These are phyloP conservation scores for Penicillium diatomitis DNA, from an alignment of 495 filamentous ascomycete species.

Conservation along the genomic window DNA sequence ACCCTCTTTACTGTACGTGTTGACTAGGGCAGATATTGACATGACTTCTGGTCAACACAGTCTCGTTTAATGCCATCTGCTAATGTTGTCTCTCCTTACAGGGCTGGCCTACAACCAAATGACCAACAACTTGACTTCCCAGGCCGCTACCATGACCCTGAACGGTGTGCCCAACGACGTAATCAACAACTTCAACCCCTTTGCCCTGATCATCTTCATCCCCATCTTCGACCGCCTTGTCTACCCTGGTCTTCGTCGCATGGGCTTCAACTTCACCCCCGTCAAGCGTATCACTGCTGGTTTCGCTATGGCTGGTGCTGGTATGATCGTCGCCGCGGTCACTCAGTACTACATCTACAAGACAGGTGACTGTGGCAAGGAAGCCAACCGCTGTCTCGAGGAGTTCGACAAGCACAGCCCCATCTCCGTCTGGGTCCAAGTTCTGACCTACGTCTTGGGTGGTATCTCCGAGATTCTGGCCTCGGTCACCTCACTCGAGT, in stretches of 20 bases:
- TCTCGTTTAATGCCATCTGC: background rate
- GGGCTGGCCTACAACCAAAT: constrained; percentile 51
- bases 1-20: constrained; percentile 52
- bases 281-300: constrained; percentile 65
- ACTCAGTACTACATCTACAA: constrained; percentile 66
- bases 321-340: constrained; percentile 58
- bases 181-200: constrained; percentile 67
- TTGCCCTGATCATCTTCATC: constrained; percentile 70
- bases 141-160: constrained; percentile 62
- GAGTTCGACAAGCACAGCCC: constrained; percentile 23
- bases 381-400: constrained; percentile 39
- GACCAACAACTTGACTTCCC: constrained; percentile 65
- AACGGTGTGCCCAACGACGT: constrained; percentile 71
- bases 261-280: constrained; percentile 58
- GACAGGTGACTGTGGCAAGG: constrained; percentile 45
- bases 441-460: constrained; percentile 54
- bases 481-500: constrained; percentile 55
- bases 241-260: constrained; percentile 57
- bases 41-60: background rate
- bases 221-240: constrained; percentile 61
- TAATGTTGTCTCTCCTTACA: background rate
- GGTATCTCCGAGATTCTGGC: constrained; percentile 69
- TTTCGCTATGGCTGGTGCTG: constrained; percentile 48
- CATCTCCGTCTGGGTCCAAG: constrained; percentile 58
- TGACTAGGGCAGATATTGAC: fast-evolving